A percentile compares a stretch with the other conserved stretches of the same genome.
phyloP scores from a whole-genome alignment of 257 asterid genomes.

The Ballota nigra region DNA sequence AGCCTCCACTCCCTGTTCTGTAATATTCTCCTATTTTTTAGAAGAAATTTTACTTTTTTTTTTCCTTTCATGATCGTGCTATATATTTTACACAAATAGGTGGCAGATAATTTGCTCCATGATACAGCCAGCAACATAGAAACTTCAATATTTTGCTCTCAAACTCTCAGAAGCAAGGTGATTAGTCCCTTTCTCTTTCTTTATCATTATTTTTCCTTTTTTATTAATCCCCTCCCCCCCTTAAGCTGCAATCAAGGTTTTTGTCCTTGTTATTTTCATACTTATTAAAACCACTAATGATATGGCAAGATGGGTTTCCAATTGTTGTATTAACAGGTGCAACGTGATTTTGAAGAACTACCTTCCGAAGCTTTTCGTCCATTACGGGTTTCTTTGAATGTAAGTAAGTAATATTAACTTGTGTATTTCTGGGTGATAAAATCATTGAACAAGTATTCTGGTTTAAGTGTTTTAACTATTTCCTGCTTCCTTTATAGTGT shows the following conservation, averaged over 20 bases:
- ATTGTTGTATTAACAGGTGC: constrained; percentile 61
- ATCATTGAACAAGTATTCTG: background rate
- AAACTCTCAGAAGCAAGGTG: constrained; percentile 99
- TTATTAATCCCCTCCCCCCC: background rate
- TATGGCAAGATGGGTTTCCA: constrained; percentile 22
- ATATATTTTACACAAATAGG: constrained; percentile 49
- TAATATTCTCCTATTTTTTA: constrained; percentile 1
- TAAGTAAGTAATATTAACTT: constrained; percentile 40
- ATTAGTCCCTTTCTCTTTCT: constrained; percentile 12
- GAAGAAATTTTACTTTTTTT: background rate
- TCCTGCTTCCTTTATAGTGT: background rate
- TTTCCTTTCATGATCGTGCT: constrained; percentile 22
- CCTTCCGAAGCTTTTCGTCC: constrained; percentile 97
- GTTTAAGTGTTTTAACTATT: constrained; percentile 18
- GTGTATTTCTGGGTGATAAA: constrained; percentile 8
- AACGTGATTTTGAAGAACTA: constrained; percentile 97
- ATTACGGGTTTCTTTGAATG: constrained; percentile 82
- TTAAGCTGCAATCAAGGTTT: background rate
- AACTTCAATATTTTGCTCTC: constrained; percentile 94
- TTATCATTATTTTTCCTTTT: background rate
- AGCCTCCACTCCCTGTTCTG: background rate
- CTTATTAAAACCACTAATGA: background rate
- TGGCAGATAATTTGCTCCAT: constrained; percentile 98
- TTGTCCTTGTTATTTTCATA: constrained; percentile 8
- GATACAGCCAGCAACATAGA: constrained; percentile 88